These are phyloP conservation scores for Iris pallida DNA, from an alignment of 116 monocot species.

Conservation along the genomic window DNA sequence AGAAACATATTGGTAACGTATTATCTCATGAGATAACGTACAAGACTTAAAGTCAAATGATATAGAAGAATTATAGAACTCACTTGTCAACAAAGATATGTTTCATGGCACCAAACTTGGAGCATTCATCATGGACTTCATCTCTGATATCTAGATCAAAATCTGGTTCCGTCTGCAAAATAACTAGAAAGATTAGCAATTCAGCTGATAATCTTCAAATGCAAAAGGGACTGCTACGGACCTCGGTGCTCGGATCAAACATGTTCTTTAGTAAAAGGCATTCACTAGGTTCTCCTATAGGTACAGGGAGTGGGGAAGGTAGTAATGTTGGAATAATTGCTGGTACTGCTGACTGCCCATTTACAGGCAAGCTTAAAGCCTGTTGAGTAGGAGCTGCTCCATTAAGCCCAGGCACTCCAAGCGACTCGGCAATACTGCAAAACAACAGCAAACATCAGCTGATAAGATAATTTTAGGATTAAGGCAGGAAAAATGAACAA, in stretches of 20 bases:
- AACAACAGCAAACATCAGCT: not conserved
- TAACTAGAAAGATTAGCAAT: not conserved
- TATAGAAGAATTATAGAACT: conserved; percentile 1
- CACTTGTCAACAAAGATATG: conserved; percentile 84
- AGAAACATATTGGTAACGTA: too few species aligned
- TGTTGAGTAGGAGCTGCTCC: conserved; percentile 18
- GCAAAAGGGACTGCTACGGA: not conserved
- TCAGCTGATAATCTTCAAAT: not conserved
- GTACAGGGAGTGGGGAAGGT: conserved; percentile 16
- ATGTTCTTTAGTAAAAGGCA: conserved; percentile 75
- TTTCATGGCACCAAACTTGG: conserved; percentile 63
- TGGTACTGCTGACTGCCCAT: conserved; percentile 31
- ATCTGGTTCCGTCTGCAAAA: conserved; percentile 71
- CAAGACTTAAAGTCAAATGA: too few species aligned
- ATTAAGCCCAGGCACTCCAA: conserved; percentile 49
- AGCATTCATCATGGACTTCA: conserved; percentile 84
- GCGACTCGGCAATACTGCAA: conserved; percentile 60
- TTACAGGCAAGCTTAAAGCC: conserved; percentile 22
- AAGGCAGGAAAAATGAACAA: not conserved
- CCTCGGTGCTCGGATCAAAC: conserved; percentile 63
- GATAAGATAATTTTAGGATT: conserved; percentile 7
- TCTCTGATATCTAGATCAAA: conserved; percentile 91
- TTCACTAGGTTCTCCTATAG: conserved; percentile 55
- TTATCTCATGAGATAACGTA: too few species aligned
- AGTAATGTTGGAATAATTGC: conserved; percentile 12